Conservation (phyloP, 352 stramenopile species). For the Nothophytophthora sp. region DNA sequence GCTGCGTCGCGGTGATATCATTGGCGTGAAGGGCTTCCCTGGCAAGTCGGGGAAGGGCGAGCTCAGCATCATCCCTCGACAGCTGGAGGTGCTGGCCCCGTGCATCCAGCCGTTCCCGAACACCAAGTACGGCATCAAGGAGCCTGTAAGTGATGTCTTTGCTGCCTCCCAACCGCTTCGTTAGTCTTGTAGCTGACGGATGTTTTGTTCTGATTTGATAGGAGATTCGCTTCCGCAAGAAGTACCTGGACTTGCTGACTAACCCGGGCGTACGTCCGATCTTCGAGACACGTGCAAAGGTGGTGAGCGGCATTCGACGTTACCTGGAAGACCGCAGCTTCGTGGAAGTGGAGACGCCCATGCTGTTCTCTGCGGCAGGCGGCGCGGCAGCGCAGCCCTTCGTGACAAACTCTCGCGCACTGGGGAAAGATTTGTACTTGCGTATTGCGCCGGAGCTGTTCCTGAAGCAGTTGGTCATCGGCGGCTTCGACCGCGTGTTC, state of each 20-base stretch:
- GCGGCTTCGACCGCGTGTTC: slow-evolving; percentile 98
- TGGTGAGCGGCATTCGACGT: slow-evolving; percentile 56
- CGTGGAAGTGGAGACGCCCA: slow-evolving; percentile 96
- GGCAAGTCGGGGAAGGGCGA: slow-evolving; percentile 84
- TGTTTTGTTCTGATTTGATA: slow-evolving; percentile 69
- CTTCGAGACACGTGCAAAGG: slow-evolving; percentile 93
- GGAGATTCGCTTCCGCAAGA: slow-evolving; percentile 98
- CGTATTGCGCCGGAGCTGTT: slow-evolving; percentile 98
- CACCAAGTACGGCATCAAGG: slow-evolving; percentile 96
- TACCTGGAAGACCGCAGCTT: slow-evolving; percentile 79
- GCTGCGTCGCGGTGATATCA: slow-evolving; percentile 78
- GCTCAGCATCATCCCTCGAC: slow-evolving; percentile 80
- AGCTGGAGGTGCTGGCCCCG: slow-evolving; percentile 93
- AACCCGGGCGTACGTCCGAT: slow-evolving; percentile 93
- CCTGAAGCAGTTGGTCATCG: slow-evolving; percentile 96
- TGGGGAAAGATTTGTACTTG: slow-evolving; percentile 96
- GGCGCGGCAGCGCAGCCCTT: slow-evolving; percentile 98
- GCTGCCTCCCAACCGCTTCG: background rate
- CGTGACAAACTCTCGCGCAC: slow-evolving; percentile 97
- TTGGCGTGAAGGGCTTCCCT: slow-evolving; percentile 75
- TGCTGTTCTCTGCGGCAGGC: slow-evolving; percentile 98
- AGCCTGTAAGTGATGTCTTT: slow-evolving; percentile 42
- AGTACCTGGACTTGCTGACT: slow-evolving; percentile 98
- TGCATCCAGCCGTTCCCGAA: slow-evolving; percentile 91
- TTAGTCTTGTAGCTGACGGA: background rate